Percentiles rank a stretch among this genome's conserved stretches.
Conservation (phyloP, 2,329 filamentous ascomycete genomes). For the Colletotrichum phormii region DNA sequence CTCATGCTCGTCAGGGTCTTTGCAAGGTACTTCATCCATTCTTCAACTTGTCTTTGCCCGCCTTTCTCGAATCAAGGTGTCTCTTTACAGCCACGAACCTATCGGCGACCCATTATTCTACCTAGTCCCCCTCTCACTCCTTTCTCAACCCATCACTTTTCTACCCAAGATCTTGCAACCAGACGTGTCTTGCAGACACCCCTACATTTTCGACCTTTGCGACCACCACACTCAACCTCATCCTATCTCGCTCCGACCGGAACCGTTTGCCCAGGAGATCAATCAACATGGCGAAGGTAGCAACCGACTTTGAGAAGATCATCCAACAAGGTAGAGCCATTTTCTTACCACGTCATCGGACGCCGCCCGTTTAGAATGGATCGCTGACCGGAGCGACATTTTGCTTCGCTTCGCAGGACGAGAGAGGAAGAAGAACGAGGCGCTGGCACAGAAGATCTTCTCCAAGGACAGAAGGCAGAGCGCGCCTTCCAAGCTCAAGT, state of each 20-base stretch:
- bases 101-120: background rate
- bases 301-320: slow-evolving; percentile 65
- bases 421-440: slow-evolving; percentile 77
- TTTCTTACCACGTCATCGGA: background rate
- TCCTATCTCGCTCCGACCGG: background rate
- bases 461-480: slow-evolving; percentile 69
- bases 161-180: background rate
- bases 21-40: background rate
- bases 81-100: background rate
- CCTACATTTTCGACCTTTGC: background rate
- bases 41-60: background rate
- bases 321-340: slow-evolving; percentile 60
- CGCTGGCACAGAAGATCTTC: slow-evolving; percentile 79
- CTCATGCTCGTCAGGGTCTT: slow-evolving; percentile 14
- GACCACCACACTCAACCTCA: background rate
- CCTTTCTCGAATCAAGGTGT: background rate
- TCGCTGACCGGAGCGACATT: slow-evolving; percentile 18
- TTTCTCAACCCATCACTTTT: background rate
- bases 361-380: background rate
- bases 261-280: background rate
- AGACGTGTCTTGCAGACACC: background rate
- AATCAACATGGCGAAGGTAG: slow-evolving; percentile 54
- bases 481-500: slow-evolving; percentile 62
- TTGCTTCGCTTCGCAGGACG: slow-evolving; percentile 57
- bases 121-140: background rate